Base-by-base conservation (phyloP, 805 yeast genomes). In the Starmerella khaoyaiensis region DNA sequence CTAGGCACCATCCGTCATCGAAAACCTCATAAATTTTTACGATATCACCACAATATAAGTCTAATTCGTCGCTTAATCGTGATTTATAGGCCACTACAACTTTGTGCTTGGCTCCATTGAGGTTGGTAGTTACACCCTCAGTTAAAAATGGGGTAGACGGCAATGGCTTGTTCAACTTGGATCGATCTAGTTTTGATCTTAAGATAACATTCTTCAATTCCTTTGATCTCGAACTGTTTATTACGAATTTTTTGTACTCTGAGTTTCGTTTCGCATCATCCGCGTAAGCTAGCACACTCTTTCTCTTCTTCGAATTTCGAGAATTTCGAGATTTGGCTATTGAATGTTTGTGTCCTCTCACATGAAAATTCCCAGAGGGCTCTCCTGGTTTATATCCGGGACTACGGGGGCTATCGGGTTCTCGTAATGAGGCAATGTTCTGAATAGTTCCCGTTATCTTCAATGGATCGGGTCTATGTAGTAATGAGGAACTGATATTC, bases 1-100 rank as follows among this genome's bases (percentile, higher is more conserved):
- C 94, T 30, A 77, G 76, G 87, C 96, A 86, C 96, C 96, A 86
- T 40, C 87, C 94, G 57, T 86, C 96, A 35, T 78, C 86, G 10
- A 93, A 82, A 52, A 72, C 74, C 56, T 81, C 83, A 41, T 80
- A 61, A 17, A 86, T 63, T 49, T 79, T 76, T 40, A 86, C 67
- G 32, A 79, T 51, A 55, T 86, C 95, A 45, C 72, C 73, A 42
- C 74, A 76, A 15, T 64, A 56, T 16, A 86, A 59, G 14, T 72
- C 62, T 47, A 86, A 64, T 61, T 86, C 96, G 56, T 84, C 94
- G 4, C 72, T 76, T n/a, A 83, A 73, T 51, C 76, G 82, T 5
- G 94, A 84, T 36, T 60, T 65, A 57, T 83, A 84, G 47, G 71
- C 74, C 52, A 72, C 78, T 21, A 77, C 47, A 26, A 84, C 93